Evolutionary conservation across 164 flowering plant genomes (phyloP).

Genomic region (Liriodendron chinense): DNA sequence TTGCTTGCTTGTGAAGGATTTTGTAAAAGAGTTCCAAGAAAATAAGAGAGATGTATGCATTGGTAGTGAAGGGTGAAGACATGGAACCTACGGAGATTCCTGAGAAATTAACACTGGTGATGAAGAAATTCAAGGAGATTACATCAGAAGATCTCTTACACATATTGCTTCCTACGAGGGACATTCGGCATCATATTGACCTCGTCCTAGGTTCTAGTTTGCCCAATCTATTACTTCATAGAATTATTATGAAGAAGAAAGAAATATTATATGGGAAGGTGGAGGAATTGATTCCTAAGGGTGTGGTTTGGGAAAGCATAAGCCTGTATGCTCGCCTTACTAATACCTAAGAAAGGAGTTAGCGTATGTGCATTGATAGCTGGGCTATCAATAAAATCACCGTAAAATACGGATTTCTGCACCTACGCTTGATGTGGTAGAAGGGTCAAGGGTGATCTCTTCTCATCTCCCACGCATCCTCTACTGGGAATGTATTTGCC

Average conservation of each 20-base stretch:
- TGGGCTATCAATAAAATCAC: slow-evolving; percentile 10
- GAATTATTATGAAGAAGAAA: neutral
- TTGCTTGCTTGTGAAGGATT: neutral
- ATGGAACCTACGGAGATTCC: neutral
- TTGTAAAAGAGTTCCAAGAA: neutral
- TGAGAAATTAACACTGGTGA: neutral
- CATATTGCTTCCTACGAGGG: neutral
- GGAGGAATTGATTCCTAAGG: slow-evolving; percentile 5
- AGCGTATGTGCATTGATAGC: slow-evolving; percentile 6
- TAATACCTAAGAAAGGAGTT: slow-evolving; percentile 4
- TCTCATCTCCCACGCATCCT: no score
- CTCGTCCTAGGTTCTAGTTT: neutral
- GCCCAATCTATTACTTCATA: neutral
- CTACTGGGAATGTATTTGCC: no score
- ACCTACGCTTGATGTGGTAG: neutral
- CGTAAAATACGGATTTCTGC: neutral
- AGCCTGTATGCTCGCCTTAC: neutral
- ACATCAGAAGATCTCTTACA: neutral
- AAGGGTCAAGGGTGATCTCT: neutral
- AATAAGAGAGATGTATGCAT: neutral
- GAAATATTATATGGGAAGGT: neutral
- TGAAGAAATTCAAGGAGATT: neutral
- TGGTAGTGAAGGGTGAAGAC: neutral
- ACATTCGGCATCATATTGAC: slow-evolving; percentile 1
- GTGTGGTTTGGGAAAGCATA: neutral